phyloP scores from a whole-genome alignment of 768 basidiomycete genomes.

The Lactifluus subvellereus region DNA sequence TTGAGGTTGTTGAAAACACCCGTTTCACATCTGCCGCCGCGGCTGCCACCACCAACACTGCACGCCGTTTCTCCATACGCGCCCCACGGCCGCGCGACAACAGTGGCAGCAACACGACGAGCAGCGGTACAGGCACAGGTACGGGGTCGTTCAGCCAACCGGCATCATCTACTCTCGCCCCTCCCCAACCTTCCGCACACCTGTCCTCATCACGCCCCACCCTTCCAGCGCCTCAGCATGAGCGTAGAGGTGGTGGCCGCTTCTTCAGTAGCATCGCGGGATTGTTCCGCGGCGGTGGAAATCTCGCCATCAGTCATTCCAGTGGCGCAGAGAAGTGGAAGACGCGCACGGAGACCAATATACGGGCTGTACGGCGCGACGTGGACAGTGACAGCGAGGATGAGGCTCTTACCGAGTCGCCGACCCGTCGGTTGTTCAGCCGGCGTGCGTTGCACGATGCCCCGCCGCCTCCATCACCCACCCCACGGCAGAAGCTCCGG shows the following conservation, averaged over 20 bases:
- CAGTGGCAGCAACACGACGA: constrained; percentile 16
- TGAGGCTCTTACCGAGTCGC: constrained; percentile 20
- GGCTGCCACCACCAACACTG: background rate
- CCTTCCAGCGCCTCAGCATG: background rate
- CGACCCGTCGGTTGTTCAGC: constrained; percentile 6
- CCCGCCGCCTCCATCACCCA: background rate
- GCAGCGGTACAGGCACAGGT: constrained; percentile 20
- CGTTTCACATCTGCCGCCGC: constrained; percentile 5
- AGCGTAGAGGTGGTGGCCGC: constrained; percentile 14
- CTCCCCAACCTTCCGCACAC: background rate
- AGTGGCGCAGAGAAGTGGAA: constrained; percentile 29
- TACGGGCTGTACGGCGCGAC: constrained; percentile 25
- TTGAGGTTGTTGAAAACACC: constrained; percentile 22
- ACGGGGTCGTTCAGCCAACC: constrained; percentile 22
- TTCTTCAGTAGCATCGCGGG: constrained; percentile 23
- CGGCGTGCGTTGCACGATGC: constrained; percentile 16
- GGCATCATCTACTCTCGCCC: constrained; percentile 2
- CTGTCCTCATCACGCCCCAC: background rate
- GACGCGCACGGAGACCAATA: constrained; percentile 36
- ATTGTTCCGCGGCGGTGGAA: constrained; percentile 15
- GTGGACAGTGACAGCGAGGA: constrained; percentile 30
- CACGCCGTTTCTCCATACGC: constrained; percentile 8
- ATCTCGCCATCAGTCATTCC: background rate
- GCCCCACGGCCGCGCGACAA: background rate
- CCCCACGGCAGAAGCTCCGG: constrained; percentile 6